Base-by-base conservation (phyloP, 225 moss, liverwort and hornwort genomes). In the Marchantia polymorpha region DNA sequence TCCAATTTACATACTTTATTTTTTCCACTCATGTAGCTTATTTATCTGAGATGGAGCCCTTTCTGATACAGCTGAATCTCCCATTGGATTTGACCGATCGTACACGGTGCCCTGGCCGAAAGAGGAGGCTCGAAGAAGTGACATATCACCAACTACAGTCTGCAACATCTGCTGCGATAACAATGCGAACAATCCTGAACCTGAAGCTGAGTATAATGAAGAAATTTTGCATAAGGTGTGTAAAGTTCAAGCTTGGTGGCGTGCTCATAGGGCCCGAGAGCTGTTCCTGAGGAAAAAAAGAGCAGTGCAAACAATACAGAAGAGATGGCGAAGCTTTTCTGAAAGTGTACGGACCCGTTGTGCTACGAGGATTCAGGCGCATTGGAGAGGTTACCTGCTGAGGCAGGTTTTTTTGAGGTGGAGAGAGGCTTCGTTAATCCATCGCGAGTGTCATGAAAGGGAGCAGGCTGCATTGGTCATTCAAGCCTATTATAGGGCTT, bases 401-500 rank as follows among this genome's bases (percentile, higher is more conserved):
- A 76, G 75, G 65, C 82, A 76, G 72, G 72, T 72, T 60, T 54
- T 82, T 7, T 23, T 56, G 64, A 64, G 61, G 23, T 82, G 82
- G 85, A 77, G 51, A 58, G 79, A 75, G 72, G 81, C 81, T 51
- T 81, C 78, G 20, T 20, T 70, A 2, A 52, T 82, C 4, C 75
- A 79, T 64, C 77, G 79, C 52, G n/a, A 47, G 17, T 31, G 50
- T 52, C 51, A 70, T 16, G 74, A 47, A 12, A 77, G 83, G 61
- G 86, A 83, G 66, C 80, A 75, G 12, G 86, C 86, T 59, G 86
- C 86, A 0, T 49, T 64, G 9, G 67, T 82, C 25, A 79, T 87
- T 46, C 87, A 87, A 29, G 67, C 67, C 22, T 84, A 77, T 39
- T 87, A 79, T 56, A 79, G 87, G 51, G 82, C 76, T 53, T 87